Evolutionary conservation across 352 stramenopile species (phyloP).

Genomic region (Halophytophthora batemanensis): DNA sequence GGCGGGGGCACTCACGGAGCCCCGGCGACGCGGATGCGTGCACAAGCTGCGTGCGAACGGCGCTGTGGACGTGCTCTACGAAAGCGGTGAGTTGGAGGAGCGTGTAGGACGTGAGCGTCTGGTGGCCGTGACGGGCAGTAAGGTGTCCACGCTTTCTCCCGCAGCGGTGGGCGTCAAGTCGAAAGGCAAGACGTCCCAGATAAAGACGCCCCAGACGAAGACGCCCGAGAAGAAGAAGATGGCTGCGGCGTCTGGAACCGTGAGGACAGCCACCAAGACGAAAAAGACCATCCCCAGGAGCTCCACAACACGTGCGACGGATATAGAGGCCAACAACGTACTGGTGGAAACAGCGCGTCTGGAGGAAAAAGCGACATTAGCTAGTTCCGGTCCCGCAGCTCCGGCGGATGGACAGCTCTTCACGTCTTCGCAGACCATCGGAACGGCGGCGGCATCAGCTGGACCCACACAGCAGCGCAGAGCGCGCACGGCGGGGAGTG

Average conservation of each 20-base stretch:
- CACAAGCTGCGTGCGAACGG: conserved; percentile 45
- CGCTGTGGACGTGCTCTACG: conserved; percentile 49
- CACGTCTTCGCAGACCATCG: neutral
- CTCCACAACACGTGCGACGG: no score
- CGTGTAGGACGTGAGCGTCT: conserved; percentile 39
- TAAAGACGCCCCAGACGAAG: neutral
- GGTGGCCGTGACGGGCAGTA: neutral
- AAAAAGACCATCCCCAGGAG: neutral
- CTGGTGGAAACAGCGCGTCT: no score
- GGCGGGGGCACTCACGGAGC: conserved; percentile 6
- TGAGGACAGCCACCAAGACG: conserved; percentile 4
- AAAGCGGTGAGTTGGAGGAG: conserved; percentile 50
- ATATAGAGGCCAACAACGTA: no score
- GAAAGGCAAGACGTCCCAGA: conserved; percentile 11
- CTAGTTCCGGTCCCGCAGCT: neutral
- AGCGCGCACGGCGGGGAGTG: conserved; percentile 11
- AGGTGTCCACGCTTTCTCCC: conserved; percentile 2
- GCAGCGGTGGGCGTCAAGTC: neutral
- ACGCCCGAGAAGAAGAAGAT: neutral
- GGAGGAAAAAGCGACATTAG: no score
- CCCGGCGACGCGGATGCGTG: conserved; percentile 30
- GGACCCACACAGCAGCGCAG: conserved; percentile 9
- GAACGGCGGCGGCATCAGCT: neutral
- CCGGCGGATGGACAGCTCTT: neutral
- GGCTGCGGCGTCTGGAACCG: neutral